These are phyloP conservation scores for Komagataella ulmi DNA, from an alignment of 805 yeast species.

Conservation along the genomic window DNA sequence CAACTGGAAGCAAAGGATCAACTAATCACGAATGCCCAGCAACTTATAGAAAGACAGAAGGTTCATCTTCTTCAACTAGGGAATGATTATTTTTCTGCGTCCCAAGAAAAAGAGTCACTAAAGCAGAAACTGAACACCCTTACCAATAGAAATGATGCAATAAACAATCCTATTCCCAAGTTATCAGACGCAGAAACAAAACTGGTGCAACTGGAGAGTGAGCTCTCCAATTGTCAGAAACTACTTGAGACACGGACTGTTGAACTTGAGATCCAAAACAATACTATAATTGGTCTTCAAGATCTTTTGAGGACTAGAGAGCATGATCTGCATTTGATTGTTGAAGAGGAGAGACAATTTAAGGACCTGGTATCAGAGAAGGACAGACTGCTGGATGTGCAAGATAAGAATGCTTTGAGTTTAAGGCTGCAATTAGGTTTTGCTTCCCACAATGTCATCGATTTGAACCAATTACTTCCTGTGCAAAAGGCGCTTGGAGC, in stretches of 20 bases:
- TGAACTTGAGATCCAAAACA: neutral
- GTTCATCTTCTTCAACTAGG: neutral
- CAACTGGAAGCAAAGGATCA: neutral
- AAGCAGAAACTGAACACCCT: slow-evolving; percentile 8
- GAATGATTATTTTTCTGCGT: neutral
- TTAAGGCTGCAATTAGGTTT: neutral
- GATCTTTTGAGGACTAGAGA: neutral
- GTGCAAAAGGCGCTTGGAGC: neutral
- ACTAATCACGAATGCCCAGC: neutral
- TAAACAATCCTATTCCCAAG: neutral
- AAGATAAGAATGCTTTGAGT: neutral
- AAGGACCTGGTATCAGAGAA: neutral
- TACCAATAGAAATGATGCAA: slow-evolving; percentile 1
- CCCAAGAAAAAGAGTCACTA: slow-evolving; percentile 4
- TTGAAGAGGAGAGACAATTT: neutral
- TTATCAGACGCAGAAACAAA: neutral
- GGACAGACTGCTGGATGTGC: neutral
- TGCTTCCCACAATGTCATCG: neutral
- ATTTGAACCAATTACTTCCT: neutral
- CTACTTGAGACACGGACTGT: neutral
- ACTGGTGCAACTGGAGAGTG: neutral
- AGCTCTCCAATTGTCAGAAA: neutral
- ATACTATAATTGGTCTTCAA: neutral
- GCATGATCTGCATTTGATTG: neutral
- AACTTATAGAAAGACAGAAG: neutral